Conservation (phyloP, 441 rosid genomes). For the Adansonia grandidieri region DNA sequence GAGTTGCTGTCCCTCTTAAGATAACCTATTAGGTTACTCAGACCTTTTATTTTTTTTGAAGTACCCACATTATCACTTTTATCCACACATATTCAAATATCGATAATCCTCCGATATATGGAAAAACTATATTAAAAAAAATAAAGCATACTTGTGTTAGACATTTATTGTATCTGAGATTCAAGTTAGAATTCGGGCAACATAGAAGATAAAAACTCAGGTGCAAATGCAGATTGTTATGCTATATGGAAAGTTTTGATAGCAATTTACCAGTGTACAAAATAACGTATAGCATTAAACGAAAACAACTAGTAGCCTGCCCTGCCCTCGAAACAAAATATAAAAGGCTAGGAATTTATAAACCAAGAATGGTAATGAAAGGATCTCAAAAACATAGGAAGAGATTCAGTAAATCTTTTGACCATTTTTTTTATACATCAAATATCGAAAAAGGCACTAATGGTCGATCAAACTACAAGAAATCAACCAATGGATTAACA, state of each 20-base stretch:
- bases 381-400: background rate
- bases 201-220: background rate
- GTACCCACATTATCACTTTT: too few species aligned
- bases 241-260: background rate
- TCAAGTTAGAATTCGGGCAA: background rate
- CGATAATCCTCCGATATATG: background rate
- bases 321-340: background rate
- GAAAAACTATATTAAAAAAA: background rate
- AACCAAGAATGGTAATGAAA: background rate
- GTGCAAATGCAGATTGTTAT: background rate
- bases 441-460: background rate
- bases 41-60: too few species aligned
- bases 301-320: background rate
- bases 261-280: background rate
- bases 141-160: background rate
- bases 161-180: background rate
- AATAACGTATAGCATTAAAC: background rate
- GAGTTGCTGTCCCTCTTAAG: background rate
- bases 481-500: conserved; percentile 9
- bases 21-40: too few species aligned
- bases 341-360: background rate
- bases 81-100: background rate
- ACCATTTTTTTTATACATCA: background rate
- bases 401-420: background rate
- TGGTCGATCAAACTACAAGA: background rate